phyloP scores from a whole-genome alignment of 805 yeast genomes.

The Osmozyma mogii region DNA sequence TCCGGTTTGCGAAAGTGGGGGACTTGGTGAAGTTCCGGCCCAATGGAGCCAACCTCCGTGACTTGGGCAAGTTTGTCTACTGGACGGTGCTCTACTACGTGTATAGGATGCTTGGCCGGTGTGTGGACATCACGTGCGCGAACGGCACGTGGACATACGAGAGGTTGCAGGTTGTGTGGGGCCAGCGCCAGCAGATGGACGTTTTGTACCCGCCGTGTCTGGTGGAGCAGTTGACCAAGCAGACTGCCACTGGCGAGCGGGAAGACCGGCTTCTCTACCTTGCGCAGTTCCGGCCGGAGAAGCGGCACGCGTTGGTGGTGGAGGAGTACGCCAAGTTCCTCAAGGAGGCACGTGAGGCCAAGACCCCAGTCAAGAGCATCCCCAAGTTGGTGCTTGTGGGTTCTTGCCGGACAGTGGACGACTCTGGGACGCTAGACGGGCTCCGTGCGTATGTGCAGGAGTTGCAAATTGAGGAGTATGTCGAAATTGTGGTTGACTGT shows the following conservation, averaged over 20 bases:
- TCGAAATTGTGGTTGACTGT: slow-evolving; percentile 66
- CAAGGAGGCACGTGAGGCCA: slow-evolving; percentile 12
- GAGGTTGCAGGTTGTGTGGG: slow-evolving; percentile 67
- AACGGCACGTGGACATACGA: slow-evolving; percentile 90
- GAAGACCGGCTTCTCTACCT: slow-evolving; percentile 44
- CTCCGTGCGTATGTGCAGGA: slow-evolving; percentile 37
- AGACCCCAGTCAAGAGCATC: slow-evolving; percentile 10
- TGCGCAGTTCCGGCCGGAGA: slow-evolving; percentile 95
- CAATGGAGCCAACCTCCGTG: slow-evolving; percentile 19
- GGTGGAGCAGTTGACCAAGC: slow-evolving; percentile 38
- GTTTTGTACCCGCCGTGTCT: slow-evolving; percentile 89
- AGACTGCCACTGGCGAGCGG: slow-evolving; percentile 17
- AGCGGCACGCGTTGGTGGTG: slow-evolving; percentile 72
- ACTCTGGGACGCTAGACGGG: slow-evolving; percentile 47
- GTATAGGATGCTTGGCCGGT: slow-evolving; percentile 62
- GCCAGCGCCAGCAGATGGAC: slow-evolving; percentile 18
- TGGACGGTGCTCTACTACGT: slow-evolving; percentile 62
- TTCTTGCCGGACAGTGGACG: slow-evolving; percentile 66
- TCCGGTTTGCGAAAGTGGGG: slow-evolving; percentile 24
- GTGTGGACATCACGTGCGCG: slow-evolving; percentile 57
- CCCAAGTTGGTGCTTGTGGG: slow-evolving; percentile 76
- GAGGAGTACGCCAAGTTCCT: slow-evolving; percentile 54
- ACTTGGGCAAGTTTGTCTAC: slow-evolving; percentile 41
- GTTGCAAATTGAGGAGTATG: slow-evolving; percentile 20
- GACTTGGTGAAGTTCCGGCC: slow-evolving; percentile 16